phyloP scores from a whole-genome alignment of 129 eudicot genomes.

The Pulicaria dysenterica region DNA sequence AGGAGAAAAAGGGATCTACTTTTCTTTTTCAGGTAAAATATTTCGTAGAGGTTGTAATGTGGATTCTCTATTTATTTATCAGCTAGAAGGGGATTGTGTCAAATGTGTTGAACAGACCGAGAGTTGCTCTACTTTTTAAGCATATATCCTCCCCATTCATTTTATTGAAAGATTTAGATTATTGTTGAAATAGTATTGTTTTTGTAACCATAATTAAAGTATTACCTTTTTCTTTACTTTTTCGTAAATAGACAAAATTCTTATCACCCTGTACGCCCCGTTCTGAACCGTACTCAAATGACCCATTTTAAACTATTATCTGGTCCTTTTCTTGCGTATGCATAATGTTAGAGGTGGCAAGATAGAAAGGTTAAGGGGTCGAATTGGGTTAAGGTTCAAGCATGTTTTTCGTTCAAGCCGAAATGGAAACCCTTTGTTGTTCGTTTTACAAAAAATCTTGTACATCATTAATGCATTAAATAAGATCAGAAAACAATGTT shows the following conservation, averaged over 20 bases:
- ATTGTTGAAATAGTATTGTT: not conserved
- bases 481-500: too few relatives aligned
- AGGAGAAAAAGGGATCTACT: constrained; percentile 62
- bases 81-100: not conserved
- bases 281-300: not conserved
- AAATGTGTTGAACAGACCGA: not conserved
- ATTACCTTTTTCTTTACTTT: not conserved
- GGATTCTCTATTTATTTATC: not conserved
- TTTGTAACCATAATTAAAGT: not conserved
- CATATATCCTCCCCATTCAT: not conserved
- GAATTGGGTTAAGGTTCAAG: too few relatives aligned
- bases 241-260: not conserved
- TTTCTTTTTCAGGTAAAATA: constrained; percentile 74
- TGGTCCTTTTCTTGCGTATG: not conserved
- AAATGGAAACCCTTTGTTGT: too few relatives aligned
- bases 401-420: too few relatives aligned
- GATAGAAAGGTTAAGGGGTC: too few relatives aligned
- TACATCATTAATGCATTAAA: too few relatives aligned
- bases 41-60: not conserved
- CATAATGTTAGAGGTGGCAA: too few relatives aligned
- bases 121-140: not conserved
- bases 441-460: too few relatives aligned
- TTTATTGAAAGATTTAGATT: not conserved
- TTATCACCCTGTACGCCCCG: not conserved
- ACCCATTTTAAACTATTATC: not conserved